These are phyloP conservation scores for Coccomyxa sp. DNA, from an alignment of 139 green algal species.

Conservation along the genomic window DNA sequence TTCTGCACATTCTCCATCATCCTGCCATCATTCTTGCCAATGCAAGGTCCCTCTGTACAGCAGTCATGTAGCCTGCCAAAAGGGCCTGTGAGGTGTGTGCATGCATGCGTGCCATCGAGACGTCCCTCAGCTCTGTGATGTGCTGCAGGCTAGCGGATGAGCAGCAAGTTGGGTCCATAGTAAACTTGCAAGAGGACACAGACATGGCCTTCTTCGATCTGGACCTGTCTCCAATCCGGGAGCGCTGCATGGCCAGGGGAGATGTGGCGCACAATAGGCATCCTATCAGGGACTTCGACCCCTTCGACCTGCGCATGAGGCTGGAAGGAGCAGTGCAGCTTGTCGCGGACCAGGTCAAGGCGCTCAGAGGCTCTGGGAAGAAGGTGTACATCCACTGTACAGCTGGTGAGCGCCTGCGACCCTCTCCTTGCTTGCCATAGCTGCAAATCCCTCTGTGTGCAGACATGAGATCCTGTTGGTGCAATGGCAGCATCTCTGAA, in stretches of 20 bases:
- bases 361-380: not conserved
- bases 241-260: conserved; percentile 31
- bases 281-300: conserved; percentile 85
- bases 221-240: conserved; percentile 66
- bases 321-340: conserved; percentile 51
- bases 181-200: conserved; percentile 86
- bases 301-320: conserved; percentile 64
- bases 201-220: conserved; percentile 88
- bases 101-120: not conserved
- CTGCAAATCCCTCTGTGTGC: too few species aligned
- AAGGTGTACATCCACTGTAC: conserved; percentile 95
- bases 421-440: not conserved
- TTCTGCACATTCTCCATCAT: too few species aligned
- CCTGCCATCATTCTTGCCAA: not conserved
- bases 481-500: too few species aligned
- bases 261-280: conserved; percentile 32
- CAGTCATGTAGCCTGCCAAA: not conserved
- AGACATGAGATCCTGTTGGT: too few species aligned
- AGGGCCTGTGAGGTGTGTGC: not conserved
- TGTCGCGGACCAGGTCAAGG: conserved; percentile 30
- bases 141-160: conserved; percentile 48
- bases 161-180: conserved; percentile 70
- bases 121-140: not conserved
- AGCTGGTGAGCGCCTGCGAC: conserved; percentile 46
- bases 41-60: not conserved